Percentiles rank a stretch among this genome's conserved stretches.
These are phyloP conservation scores for Cryptococcus maquisensis DNA, from an alignment of 1,284 basidiomycete genomes.

Conservation along the genomic window DNA sequence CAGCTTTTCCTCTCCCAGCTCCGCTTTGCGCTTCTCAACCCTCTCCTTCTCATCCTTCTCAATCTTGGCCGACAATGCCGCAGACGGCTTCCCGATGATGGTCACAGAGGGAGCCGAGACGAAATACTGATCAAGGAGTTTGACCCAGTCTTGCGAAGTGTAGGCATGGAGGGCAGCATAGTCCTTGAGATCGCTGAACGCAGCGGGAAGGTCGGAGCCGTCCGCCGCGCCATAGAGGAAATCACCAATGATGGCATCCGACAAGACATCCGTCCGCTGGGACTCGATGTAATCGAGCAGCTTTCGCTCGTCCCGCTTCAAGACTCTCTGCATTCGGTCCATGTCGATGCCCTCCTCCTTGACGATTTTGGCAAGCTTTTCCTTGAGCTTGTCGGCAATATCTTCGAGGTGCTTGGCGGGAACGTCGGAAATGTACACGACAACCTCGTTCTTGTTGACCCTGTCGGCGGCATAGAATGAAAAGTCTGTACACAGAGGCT, in stretches of 20 bases:
- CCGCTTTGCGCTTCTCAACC: conserved; percentile 63
- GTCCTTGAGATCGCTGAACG: conserved; percentile 75
- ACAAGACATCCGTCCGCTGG: conserved; percentile 31
- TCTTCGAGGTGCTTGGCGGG: conserved; percentile 71
- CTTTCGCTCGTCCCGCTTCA: conserved; percentile 83
- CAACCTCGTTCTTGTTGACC: conserved; percentile 69
- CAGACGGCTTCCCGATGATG: conserved; percentile 83
- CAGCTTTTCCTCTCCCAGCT: conserved; percentile 76
- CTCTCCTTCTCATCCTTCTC: conserved; percentile 78
- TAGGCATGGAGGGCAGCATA: conserved; percentile 67
- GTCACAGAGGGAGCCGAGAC: conserved; percentile 66
- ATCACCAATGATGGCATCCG: conserved; percentile 67
- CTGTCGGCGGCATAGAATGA: conserved; percentile 75
- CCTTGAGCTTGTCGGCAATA: conserved; percentile 67
- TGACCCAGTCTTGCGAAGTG: conserved; percentile 72
- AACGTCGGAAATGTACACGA: conserved; percentile 77
- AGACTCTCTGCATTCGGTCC: conserved; percentile 81
- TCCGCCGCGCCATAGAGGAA: conserved; percentile 82
- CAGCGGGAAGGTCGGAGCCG: conserved; percentile 69
- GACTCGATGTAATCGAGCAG: conserved; percentile 46
- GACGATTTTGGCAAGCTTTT: conserved; percentile 67
- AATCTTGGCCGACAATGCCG: conserved; percentile 72
- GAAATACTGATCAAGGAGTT: conserved; percentile 78
- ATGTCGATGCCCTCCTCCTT: conserved; percentile 76
- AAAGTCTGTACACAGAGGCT: conserved; percentile 82